Evolutionary conservation across 202 grass and related monocot species (phyloP).

Genomic region (Setaria viridis): DNA sequence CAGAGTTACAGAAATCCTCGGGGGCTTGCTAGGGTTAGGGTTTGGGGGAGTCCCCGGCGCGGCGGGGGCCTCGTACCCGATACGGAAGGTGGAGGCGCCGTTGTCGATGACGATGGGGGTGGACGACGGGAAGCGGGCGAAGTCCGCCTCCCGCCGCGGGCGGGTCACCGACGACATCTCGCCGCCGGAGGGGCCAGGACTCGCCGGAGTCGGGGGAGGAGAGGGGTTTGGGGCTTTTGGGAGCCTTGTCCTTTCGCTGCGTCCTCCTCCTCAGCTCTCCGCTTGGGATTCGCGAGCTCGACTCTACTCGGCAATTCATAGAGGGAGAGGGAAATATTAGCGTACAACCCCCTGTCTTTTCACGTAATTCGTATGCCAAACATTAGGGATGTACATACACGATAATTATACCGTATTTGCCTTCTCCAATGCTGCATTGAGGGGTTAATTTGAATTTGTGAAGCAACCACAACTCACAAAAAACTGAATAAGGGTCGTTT

Average conservation of each 20-base stretch:
- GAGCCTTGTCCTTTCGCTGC: conserved; percentile 1
- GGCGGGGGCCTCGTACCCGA: conserved; percentile 63
- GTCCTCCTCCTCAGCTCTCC: conserved; percentile 26
- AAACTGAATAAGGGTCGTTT: too few species aligned
- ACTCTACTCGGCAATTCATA: not conserved
- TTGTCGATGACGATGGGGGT: conserved; percentile 97
- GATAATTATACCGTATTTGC: too few species aligned
- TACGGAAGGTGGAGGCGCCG: conserved; percentile 84
- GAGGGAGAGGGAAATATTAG: not conserved
- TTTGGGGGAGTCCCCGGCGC: conserved; percentile 31
- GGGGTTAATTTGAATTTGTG: too few species aligned
- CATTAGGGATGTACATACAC: not conserved
- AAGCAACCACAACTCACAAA: too few species aligned
- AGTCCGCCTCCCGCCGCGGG: conserved; percentile 64
- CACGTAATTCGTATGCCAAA: not conserved
- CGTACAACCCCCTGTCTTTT: not conserved
- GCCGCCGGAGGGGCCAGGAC: not conserved
- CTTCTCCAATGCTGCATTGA: too few species aligned
- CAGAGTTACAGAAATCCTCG: not conserved
- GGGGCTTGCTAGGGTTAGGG: conserved; percentile 52
- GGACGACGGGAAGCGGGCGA: conserved; percentile 58
- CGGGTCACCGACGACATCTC: conserved; percentile 42
- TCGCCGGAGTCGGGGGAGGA: conserved; percentile 36
- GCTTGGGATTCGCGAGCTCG: not conserved
- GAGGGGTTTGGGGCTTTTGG: not conserved